Conservation (phyloP, 2,329 filamentous ascomycete genomes). For the Fusarium sambucinum region DNA sequence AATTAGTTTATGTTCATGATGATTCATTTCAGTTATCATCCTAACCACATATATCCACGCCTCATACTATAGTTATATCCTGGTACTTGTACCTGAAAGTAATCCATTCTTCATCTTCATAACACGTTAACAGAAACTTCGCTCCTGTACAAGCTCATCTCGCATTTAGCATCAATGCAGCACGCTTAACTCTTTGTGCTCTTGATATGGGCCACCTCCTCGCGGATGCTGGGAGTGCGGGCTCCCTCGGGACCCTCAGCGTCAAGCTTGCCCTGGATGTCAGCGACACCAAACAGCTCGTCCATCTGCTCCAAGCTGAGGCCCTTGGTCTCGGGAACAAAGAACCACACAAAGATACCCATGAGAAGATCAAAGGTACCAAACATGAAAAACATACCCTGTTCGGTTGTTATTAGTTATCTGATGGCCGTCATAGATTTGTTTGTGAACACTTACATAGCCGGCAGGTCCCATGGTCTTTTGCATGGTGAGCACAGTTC, state of each 20-base stretch:
- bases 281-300: conserved; percentile 72
- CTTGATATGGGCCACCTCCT: conserved; percentile 42
- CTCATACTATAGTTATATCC: conserved; percentile 6
- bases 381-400: conserved; percentile 77
- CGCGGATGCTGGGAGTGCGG: conserved; percentile 46
- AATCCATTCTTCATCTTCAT: not conserved
- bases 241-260: conserved; percentile 51
- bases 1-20: not conserved
- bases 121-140: not conserved
- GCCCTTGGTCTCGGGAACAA: conserved; percentile 79
- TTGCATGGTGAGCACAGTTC: conserved; percentile 75
- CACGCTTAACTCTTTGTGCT: conserved; percentile 11
- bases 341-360: conserved; percentile 74
- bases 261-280: conserved; percentile 51
- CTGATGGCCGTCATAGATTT: not conserved
- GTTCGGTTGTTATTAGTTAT: conserved; percentile 12
- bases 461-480: conserved; percentile 60
- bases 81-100: not conserved
- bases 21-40: conserved; percentile 3
- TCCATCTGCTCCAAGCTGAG: conserved; percentile 73
- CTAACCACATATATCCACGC: not conserved
- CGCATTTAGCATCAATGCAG: not conserved
- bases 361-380: conserved; percentile 74
- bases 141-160: not conserved
- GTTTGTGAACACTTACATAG: conserved; percentile 51